These are phyloP conservation scores for Periconia sp. DNA, from an alignment of 2,329 filamentous ascomycete genomes.

Conservation along the genomic window DNA sequence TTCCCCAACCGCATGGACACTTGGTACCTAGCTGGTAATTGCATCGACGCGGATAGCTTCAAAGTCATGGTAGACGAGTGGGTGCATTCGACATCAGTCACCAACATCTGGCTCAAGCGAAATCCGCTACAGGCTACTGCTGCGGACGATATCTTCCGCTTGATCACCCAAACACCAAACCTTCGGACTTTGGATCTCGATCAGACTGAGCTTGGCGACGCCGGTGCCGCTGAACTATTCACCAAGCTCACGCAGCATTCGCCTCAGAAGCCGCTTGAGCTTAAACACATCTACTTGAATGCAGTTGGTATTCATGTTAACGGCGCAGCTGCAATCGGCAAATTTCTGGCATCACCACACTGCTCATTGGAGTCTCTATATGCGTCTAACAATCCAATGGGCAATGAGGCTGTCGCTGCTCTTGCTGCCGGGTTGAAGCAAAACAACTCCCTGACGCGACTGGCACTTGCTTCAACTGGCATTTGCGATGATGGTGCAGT, in stretches of 20 bases:
- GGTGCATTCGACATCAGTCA: conserved; percentile 51
- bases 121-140: conserved; percentile 56
- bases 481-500: conserved; percentile 49
- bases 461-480: conserved; percentile 53
- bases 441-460: conserved; percentile 29
- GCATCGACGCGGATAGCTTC: conserved; percentile 55
- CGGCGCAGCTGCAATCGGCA: conserved; percentile 31
- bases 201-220: conserved; percentile 59
- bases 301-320: conserved; percentile 32
- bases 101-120: conserved; percentile 61
- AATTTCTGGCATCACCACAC: conserved; percentile 27
- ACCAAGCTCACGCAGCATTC: conserved; percentile 40
- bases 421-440: conserved; percentile 30
- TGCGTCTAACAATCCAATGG: conserved; percentile 41
- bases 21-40: conserved; percentile 63
- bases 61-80: conserved; percentile 53
- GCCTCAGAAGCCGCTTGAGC: conserved; percentile 24
- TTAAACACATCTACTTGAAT: conserved; percentile 44
- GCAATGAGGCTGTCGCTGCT: conserved; percentile 22
- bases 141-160: conserved; percentile 50
- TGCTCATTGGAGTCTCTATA: conserved; percentile 41
- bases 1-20: conserved; percentile 58
- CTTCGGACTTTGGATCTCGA: conserved; percentile 61
- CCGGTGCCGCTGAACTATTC: conserved; percentile 55
- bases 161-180: conserved; percentile 52